A percentile compares a stretch with the other conserved stretches of the same genome.
Conservation (phyloP, 2,329 filamentous ascomycete genomes). For the Curvularia verruculosa region DNA sequence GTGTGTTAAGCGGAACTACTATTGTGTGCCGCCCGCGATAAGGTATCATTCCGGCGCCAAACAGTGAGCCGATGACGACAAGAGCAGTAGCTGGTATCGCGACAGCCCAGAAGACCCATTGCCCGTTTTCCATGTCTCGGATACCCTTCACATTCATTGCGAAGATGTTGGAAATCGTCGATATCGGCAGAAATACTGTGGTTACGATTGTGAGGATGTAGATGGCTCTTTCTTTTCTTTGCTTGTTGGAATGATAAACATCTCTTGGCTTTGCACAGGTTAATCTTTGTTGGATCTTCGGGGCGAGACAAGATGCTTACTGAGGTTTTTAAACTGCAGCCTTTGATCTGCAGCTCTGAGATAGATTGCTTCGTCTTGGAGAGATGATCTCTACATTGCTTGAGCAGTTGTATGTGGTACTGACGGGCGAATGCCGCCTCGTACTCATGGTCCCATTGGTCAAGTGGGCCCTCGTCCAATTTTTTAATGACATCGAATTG, state of each 20-base stretch:
- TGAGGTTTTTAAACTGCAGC: background rate
- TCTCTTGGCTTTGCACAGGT: background rate
- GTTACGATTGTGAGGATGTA: background rate
- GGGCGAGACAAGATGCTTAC: background rate
- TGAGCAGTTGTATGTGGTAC: background rate
- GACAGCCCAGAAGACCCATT: background rate
- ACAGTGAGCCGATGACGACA: background rate
- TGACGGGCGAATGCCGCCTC: background rate
- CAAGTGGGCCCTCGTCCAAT: background rate
- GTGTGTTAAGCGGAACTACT: background rate
- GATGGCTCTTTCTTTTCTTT: background rate
- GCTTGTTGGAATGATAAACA: background rate
- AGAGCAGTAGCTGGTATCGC: background rate
- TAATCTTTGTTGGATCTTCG: background rate
- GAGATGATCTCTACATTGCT: background rate
- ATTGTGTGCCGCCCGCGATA: background rate
- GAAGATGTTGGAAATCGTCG: background rate
- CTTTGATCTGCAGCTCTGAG: too few species aligned
- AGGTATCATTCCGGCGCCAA: background rate
- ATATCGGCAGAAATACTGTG: background rate
- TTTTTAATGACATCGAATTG: background rate
- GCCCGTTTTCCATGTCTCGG: background rate
- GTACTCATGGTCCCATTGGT: background rate
- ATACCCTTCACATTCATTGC: background rate
- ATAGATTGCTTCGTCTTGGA: background rate